A percentile compares a stretch with the other conserved stretches of the same genome.
Evolutionary conservation across 768 basidiomycete species (phyloP).

Genomic region (Lentinula sp.): DNA sequence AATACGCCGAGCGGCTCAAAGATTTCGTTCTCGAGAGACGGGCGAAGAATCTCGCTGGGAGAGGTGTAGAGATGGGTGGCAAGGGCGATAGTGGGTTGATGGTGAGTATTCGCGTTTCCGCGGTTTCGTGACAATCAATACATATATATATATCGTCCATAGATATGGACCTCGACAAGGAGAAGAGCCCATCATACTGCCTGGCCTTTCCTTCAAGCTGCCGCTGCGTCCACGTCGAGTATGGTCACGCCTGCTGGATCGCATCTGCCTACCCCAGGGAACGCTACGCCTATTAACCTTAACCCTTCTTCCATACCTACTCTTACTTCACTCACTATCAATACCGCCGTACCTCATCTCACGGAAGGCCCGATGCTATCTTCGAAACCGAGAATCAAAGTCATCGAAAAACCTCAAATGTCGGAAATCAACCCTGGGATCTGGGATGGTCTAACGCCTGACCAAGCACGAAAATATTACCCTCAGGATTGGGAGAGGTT

Average conservation of each 20-base stretch:
- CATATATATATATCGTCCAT: background rate
- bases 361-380: too few species aligned
- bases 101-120: conserved; percentile 32
- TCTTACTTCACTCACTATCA: conserved; percentile 21
- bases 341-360: conserved; percentile 15
- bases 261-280: background rate
- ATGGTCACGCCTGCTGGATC: background rate
- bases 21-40: conserved; percentile 87
- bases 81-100: conserved; percentile 61
- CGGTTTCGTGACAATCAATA: too few species aligned
- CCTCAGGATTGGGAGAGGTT: conserved; percentile 94
- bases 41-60: conserved; percentile 66
- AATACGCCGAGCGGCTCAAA: conserved; percentile 85
- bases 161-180: conserved; percentile 98
- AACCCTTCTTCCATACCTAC: conserved; percentile 8
- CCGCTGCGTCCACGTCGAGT: conserved; percentile 12
- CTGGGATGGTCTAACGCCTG: conserved; percentile 92
- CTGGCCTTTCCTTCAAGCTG: conserved; percentile 76
- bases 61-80: conserved; percentile 55
- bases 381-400: conserved; percentile 40
- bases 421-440: conserved; percentile 96
- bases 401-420: conserved; percentile 96
- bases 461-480: conserved; percentile 84
- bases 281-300: background rate
- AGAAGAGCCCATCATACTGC: conserved; percentile 92